A percentile compares a stretch with the other conserved stretches of the same genome.
Conservation (phyloP, 805 yeast genomes). For the Myxozyma neotropica region DNA sequence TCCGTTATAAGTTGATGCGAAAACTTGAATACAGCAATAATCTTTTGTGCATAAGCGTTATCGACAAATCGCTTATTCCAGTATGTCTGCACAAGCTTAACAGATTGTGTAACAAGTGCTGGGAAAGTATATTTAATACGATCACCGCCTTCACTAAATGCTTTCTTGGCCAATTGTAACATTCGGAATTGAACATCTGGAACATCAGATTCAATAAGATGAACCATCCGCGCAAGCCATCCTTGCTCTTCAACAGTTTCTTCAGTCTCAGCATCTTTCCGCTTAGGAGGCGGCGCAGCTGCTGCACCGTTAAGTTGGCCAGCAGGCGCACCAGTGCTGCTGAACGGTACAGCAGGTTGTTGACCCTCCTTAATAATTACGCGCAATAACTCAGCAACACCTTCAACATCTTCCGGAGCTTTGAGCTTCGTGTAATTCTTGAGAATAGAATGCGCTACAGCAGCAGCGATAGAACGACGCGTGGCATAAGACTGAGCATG, state of each 20-base stretch:
- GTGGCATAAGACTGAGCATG: conserved; percentile 54
- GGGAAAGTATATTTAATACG: conserved; percentile 73
- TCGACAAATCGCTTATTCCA: conserved; percentile 36
- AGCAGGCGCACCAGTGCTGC: conserved; percentile 24
- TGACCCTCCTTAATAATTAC: conserved; percentile 53
- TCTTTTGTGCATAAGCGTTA: conserved; percentile 38
- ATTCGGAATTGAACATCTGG: conserved; percentile 52
- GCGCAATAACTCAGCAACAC: conserved; percentile 59
- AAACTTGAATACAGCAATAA: conserved; percentile 67
- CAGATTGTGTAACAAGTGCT: conserved; percentile 63
- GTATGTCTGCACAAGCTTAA: conserved; percentile 60
- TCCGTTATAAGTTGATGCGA: conserved; percentile 71
- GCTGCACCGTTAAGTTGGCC: conserved; percentile 8
- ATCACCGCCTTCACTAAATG: conserved; percentile 56
- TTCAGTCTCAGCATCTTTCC: conserved; percentile 46
- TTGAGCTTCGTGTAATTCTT: conserved; percentile 45
- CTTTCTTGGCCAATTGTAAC: conserved; percentile 50
- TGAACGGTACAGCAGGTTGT: conserved; percentile 36
- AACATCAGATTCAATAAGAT: conserved; percentile 58
- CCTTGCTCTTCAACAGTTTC: conserved; percentile 40
- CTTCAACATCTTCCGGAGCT: conserved; percentile 56
- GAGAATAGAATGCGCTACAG: conserved; percentile 62
- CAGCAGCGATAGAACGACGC: conserved; percentile 61
- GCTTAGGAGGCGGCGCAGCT: conserved; percentile 14
- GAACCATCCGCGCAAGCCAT: conserved; percentile 65